Conservation (phyloP, 2,329 filamentous ascomycete species). For the Neurospora crassa region DNA sequence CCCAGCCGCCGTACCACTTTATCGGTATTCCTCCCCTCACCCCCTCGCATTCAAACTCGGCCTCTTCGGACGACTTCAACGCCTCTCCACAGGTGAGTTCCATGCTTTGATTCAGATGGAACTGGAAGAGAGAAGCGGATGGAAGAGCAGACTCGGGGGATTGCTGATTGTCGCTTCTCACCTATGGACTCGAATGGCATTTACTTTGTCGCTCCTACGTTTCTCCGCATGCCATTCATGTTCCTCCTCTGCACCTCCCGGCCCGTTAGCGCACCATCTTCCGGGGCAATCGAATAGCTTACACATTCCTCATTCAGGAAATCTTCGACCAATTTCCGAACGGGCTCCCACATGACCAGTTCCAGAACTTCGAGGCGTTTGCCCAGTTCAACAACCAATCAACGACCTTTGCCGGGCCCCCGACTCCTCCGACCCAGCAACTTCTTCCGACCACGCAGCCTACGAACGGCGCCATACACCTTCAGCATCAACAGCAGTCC, state of each 20-base stretch:
- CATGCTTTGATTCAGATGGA: slow-evolving; percentile 12
- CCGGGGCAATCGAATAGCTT: slow-evolving; percentile 18
- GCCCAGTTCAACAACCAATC: slow-evolving; percentile 30
- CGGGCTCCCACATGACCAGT: slow-evolving; percentile 30
- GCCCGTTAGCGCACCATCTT: slow-evolving; percentile 16
- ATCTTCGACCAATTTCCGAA: slow-evolving; percentile 36
- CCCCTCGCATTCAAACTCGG: slow-evolving; percentile 45
- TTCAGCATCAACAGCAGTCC: slow-evolving; percentile 14
- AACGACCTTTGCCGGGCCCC: slow-evolving; percentile 35
- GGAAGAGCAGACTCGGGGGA: not conserved
- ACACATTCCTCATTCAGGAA: slow-evolving; percentile 35
- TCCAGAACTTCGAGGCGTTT: slow-evolving; percentile 37
- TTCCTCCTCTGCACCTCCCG: slow-evolving; percentile 14
- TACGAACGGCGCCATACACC: slow-evolving; percentile 12
- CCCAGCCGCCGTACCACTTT: slow-evolving; percentile 46
- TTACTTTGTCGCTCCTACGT: not conserved
- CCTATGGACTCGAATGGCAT: not conserved
- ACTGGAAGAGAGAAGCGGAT: not conserved
- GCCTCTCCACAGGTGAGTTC: slow-evolving; percentile 44
- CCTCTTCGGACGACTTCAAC: slow-evolving; percentile 44
- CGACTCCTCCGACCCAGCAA: slow-evolving; percentile 40
- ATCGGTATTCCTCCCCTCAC: slow-evolving; percentile 44
- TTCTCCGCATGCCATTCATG: slow-evolving; percentile 3
- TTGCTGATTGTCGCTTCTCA: not conserved
- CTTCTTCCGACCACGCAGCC: slow-evolving; percentile 21